Evolutionary conservation across 768 basidiomycete species (phyloP).

Genomic region (Serpula lacrymans): DNA sequence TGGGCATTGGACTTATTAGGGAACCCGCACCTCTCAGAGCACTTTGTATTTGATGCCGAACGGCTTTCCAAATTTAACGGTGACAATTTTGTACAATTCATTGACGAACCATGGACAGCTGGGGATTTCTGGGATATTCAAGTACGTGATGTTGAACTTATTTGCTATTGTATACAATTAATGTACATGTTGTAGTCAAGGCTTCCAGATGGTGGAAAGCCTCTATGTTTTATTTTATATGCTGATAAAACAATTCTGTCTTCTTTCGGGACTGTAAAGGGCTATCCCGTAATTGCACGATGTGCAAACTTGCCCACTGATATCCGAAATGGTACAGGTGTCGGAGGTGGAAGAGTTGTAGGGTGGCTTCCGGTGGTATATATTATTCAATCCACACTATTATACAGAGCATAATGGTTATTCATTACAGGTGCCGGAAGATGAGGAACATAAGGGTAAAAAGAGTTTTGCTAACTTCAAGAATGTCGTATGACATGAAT

Average conservation of each 20-base stretch:
- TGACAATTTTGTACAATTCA: conserved; percentile 24
- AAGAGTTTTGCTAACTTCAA: conserved; percentile 8
- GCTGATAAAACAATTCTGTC: conserved; percentile 39
- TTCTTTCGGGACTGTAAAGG: conserved; percentile 36
- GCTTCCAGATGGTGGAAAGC: conserved; percentile 14
- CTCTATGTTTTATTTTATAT: conserved; percentile 33
- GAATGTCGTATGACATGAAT: conserved; percentile 9
- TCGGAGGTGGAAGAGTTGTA: conserved; percentile 32
- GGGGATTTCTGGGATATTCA: conserved; percentile 34
- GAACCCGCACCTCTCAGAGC: conserved; percentile 18
- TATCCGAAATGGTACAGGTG: conserved; percentile 30
- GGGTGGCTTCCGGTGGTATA: conserved; percentile 38
- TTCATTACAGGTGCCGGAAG: conserved; percentile 4
- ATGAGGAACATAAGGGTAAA: conserved; percentile 4
- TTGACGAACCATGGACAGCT: conserved; percentile 37
- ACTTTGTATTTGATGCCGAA: conserved; percentile 32
- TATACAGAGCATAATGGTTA: not conserved
- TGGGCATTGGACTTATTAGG: conserved; percentile 27
- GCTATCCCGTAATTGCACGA: conserved; percentile 33
- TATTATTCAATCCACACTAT: not conserved
- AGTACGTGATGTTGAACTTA: conserved; percentile 18
- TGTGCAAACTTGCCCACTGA: conserved; percentile 28
- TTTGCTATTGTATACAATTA: conserved; percentile 1
- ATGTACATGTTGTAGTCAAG: not conserved
- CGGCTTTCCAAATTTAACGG: conserved; percentile 25